phyloP scores from a whole-genome alignment of 2,329 filamentous ascomycete genomes.

The Xylaria sp. region DNA sequence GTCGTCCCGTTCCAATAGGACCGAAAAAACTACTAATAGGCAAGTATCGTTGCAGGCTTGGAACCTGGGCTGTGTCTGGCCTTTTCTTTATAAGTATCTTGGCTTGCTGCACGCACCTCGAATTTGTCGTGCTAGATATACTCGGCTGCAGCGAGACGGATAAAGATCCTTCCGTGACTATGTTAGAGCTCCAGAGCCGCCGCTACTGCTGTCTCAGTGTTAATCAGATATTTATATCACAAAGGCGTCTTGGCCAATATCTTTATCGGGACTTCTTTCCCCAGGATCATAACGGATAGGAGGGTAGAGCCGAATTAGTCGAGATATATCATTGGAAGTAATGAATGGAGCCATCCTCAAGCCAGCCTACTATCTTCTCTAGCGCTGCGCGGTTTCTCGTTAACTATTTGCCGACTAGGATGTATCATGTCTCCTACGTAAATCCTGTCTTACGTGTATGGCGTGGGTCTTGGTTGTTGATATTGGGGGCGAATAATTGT shows the following conservation, averaged over 20 bases:
- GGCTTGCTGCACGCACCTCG: neutral
- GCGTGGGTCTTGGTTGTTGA: neutral
- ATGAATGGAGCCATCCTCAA: neutral
- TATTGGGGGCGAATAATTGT: neutral
- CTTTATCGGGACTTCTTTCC: too few relatives aligned
- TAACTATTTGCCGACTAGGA: neutral
- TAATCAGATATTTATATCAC: too few relatives aligned
- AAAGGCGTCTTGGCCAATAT: too few relatives aligned
- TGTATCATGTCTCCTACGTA: neutral
- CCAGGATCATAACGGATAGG: neutral
- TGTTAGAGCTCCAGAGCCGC: neutral
- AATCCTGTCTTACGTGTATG: neutral
- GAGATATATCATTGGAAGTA: too few relatives aligned
- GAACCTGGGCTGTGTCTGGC: neutral
- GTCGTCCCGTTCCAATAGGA: conserved; percentile 2
- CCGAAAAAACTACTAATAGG: neutral
- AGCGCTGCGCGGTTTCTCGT: neutral
- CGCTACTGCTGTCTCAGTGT: too few relatives aligned
- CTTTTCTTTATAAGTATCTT: too few relatives aligned
- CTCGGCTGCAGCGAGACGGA: neutral
- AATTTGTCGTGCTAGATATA: neutral
- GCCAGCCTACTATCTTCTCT: neutral
- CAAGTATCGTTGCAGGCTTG: neutral
- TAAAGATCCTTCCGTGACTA: neutral
- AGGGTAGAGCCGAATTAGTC: neutral